Conservation (phyloP, 208 protist species). For the Naegleria gruberi region DNA sequence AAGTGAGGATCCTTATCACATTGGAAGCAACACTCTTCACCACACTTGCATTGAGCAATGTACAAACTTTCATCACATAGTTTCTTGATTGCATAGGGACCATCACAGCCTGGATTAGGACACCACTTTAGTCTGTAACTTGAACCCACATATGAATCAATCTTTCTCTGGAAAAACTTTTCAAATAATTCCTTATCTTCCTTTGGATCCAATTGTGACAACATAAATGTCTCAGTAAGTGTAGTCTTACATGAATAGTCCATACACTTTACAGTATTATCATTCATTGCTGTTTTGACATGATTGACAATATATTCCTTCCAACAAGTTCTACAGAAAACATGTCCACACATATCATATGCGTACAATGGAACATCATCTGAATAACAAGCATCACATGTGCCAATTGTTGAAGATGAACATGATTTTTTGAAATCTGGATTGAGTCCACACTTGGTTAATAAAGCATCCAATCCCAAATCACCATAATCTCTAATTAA, state of each 20-base stretch:
- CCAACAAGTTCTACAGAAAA: not conserved
- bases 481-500: constrained; percentile 6
- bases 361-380: not conserved
- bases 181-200: not conserved
- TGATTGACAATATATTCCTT: not conserved
- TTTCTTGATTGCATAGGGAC: not conserved
- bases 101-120: not conserved
- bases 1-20: not conserved
- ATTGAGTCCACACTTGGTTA: not conserved
- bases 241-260: not conserved
- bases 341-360: not conserved
- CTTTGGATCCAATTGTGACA: not conserved
- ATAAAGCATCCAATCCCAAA: not conserved
- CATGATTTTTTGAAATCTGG: not conserved
- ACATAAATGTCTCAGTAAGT: not conserved
- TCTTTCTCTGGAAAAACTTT: not conserved
- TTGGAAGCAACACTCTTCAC: not conserved
- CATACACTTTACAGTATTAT: not conserved
- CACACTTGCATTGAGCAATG: not conserved
- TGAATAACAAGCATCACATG: constrained; percentile 7
- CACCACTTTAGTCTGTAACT: not conserved
- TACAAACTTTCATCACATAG: not conserved
- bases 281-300: not conserved
- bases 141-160: not conserved
- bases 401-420: not conserved